Base-by-base conservation (phyloP, 345 rosid species). In the Chamaenerion angustifolium region DNA sequence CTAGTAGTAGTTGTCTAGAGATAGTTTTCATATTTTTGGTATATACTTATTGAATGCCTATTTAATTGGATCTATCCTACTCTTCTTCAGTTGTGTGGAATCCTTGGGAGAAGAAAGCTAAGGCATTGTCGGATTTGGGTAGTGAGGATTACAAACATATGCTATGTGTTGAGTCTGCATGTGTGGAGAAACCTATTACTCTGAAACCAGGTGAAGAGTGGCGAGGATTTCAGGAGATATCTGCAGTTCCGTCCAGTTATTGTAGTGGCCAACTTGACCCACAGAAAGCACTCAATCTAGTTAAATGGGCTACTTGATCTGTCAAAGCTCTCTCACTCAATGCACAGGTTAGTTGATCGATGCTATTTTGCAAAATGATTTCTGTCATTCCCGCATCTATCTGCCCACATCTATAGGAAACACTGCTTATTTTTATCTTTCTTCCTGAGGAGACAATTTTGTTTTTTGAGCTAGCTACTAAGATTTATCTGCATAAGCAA, bases 221-320 rank as follows among this genome's bases (percentile, higher is more conserved):
- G 84, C 69, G 51, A 58, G 84, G 84, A 55, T 65, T 76, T 41
- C 68, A 64, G 59, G 80, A 78, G 57, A 59, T 78, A 0, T 78
- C 74, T 1, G 63, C 76, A 21, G 80, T 78, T 60, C 84, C 80
- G 15, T 78, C 78, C 46, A 78, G 80, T 61, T 78, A 72, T 52
- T 78, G 80, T 51, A 78, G 84, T 14, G 84, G 80, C 11, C 84
- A 75, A 50, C 78, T 75, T 50, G 80, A 72, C 58, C 83, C 83
- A 5, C 56, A 12, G 48, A 72, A 56, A 27, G 74, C 74, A 17
- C 57, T 77, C 60, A 45, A 16, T 49, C 16, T 67, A 57, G 62
- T 54, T 62, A 51, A 46, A 17, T 46, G 16, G 60, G 51, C 42
- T 43, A 48, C 25, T 41, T 42, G 51, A 11, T 6, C 12, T 60